Base-by-base conservation (phyloP, 441 rosid genomes). In the Dalechampia spathulata region DNA sequence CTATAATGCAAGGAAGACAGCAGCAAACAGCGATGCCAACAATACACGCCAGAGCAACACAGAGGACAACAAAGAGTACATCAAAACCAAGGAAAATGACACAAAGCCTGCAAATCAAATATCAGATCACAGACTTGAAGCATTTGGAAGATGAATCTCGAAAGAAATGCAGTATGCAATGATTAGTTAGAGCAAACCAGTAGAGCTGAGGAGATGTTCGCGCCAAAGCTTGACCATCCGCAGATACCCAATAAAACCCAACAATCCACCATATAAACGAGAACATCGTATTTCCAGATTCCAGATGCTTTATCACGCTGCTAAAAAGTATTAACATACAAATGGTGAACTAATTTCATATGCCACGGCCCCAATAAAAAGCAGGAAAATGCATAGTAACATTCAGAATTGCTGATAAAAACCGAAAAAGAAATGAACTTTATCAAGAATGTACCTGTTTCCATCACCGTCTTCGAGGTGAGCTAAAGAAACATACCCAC, bases 21-120 rank as follows among this genome's bases (percentile, higher is more conserved):
- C 97, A 93, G 78, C 97, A 93, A 64, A 93, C 96, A 64, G 99
- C 99, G 66, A 93, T 83, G 36, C 99, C 97, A 32, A 93, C 72
- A 64, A 93, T 80, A 71, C 97, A 93, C 43, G 96, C 99, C 81
- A 93, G 70, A 40, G 97, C 99, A 72, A 93, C 89, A 61, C 99
- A 93, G 69, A 90, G 83, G 48, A 90, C 90, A 1, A 93, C 99
- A 68, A 93, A 93, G 87, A 93, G 90, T 65, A 93, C 97, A 67
- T 93, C 99, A 72, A 93, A 89, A 64, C 97, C 96, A 30, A 93
- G 89, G 78, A 90, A 90, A 51, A 90, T 72, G 70, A 93, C 81
- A 65, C 99, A 93, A 60, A 93, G 78, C 99, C 99, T 93, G 89
- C 81, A 83, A 52, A 64, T 20, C 14, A 54, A 63, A 63, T 60